phyloP scores from a whole-genome alignment of 2,329 filamentous ascomycete genomes.

The Hypoxylon sp. region DNA sequence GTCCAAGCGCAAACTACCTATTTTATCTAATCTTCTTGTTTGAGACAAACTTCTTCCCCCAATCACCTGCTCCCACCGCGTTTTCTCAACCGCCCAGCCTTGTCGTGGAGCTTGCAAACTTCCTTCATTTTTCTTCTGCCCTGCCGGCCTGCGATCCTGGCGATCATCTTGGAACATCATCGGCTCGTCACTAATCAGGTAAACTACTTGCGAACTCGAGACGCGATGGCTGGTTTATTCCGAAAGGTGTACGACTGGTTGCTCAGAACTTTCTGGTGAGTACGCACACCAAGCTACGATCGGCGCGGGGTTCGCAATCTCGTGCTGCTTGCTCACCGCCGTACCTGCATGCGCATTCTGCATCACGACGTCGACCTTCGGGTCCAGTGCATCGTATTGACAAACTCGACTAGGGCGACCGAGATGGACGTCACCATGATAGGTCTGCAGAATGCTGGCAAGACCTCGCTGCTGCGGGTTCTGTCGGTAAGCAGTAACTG shows the following conservation, averaged over 20 bases:
- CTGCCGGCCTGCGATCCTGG: constrained; percentile 22
- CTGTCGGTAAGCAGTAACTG: constrained; percentile 76
- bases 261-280: constrained; percentile 94
- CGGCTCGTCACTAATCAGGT: constrained; percentile 18
- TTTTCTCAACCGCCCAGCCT: constrained; percentile 40
- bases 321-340: constrained; percentile 38
- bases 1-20: constrained; percentile 46
- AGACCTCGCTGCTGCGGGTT: constrained; percentile 92
- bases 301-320: constrained; percentile 42
- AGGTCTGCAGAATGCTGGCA: constrained; percentile 96
- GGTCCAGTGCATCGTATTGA: constrained; percentile 31
- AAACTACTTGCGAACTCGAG: constrained; percentile 31
- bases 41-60: constrained; percentile 40
- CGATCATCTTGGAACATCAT: constrained; percentile 21
- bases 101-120: constrained; percentile 36
- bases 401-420: constrained; percentile 74
- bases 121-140: constrained; percentile 38
- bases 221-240: constrained; percentile 87
- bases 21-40: constrained; percentile 50
- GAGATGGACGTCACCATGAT: constrained; percentile 99
- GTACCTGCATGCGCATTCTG: constrained; percentile 36
- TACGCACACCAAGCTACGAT: constrained; percentile 42
- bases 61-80: constrained; percentile 39
- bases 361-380: constrained; percentile 22
- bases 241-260: constrained; percentile 98